These are phyloP conservation scores for Volutella citrinella DNA, from an alignment of 2,329 filamentous ascomycete species.

Conservation along the genomic window DNA sequence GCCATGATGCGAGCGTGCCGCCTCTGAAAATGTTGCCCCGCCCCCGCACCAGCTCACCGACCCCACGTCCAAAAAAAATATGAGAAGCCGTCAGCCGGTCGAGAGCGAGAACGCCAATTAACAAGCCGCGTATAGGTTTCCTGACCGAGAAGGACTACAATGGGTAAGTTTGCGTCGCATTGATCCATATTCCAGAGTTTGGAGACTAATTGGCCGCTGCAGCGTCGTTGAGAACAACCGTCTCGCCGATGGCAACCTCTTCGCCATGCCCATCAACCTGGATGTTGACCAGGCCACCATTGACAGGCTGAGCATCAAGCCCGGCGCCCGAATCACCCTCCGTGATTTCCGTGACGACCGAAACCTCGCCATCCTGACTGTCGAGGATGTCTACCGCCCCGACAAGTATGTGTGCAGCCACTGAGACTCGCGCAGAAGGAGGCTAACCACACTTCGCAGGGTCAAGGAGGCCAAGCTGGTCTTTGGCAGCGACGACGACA, in stretches of 20 bases:
- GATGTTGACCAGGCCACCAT: slow-evolving; percentile 77
- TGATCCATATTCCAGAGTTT: not conserved
- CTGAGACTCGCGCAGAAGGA: not conserved
- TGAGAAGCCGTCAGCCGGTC: too few species aligned
- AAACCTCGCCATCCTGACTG: slow-evolving; percentile 90
- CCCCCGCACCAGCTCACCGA: slow-evolving; percentile 22
- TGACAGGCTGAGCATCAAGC: slow-evolving; percentile 70
- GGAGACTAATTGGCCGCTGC: slow-evolving; percentile 26
- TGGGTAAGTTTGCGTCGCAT: slow-evolving; percentile 54
- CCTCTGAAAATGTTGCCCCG: slow-evolving; percentile 15
- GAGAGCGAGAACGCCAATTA: slow-evolving; percentile 13
- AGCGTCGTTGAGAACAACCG: slow-evolving; percentile 88
- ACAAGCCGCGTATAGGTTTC: slow-evolving; percentile 62
- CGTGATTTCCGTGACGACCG: slow-evolving; percentile 95
- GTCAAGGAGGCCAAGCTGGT: slow-evolving; percentile 87
- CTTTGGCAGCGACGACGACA: slow-evolving; percentile 85
- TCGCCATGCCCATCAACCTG: slow-evolving; percentile 95
- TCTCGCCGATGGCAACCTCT: slow-evolving; percentile 83
- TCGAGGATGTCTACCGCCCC: slow-evolving; percentile 92
- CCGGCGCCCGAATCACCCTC: slow-evolving; percentile 79
- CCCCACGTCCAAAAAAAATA: too few species aligned
- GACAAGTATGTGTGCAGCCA: slow-evolving; percentile 70
- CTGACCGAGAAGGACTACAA: slow-evolving; percentile 98
- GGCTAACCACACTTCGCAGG: slow-evolving; percentile 44
- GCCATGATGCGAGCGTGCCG: slow-evolving; percentile 9